phyloP scores from a whole-genome alignment of 148 eudicot genomes.

The Diospyros kaki region DNA sequence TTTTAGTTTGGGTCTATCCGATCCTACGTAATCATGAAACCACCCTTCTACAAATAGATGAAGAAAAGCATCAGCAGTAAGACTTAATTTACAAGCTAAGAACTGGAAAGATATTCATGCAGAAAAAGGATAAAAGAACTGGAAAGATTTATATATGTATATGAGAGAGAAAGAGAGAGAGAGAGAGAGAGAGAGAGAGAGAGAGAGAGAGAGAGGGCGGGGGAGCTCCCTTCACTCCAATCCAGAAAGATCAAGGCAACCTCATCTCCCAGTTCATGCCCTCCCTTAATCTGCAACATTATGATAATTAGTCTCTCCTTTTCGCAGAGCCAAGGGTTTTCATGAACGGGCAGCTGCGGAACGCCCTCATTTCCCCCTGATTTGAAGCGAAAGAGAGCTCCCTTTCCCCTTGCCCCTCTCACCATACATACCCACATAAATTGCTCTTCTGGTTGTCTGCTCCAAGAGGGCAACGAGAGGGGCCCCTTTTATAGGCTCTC shows the following conservation, averaged over 20 bases:
- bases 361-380: slow-evolving; percentile 17
- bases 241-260: slow-evolving; percentile 24
- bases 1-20: too few species aligned
- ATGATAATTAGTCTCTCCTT: background rate
- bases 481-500: slow-evolving; percentile 7
- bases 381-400: slow-evolving; percentile 19
- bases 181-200: too few species aligned
- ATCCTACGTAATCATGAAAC: too few species aligned
- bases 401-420: background rate
- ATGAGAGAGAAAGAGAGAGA: background rate
- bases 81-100: too few species aligned
- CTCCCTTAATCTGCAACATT: slow-evolving; percentile 22
- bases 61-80: too few species aligned
- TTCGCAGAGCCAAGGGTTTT: slow-evolving; percentile 19
- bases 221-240: slow-evolving; percentile 34
- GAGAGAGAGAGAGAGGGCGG: background rate
- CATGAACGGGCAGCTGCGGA: slow-evolving; percentile 24
- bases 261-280: slow-evolving; percentile 33
- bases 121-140: too few species aligned
- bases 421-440: background rate
- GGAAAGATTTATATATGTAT: background rate
- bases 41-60: too few species aligned
- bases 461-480: background rate
- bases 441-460: too few species aligned
- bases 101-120: too few species aligned